Evolutionary conservation across 176 grass and related monocot species (phyloP).

Genomic region (Oryza glaberrima): DNA sequence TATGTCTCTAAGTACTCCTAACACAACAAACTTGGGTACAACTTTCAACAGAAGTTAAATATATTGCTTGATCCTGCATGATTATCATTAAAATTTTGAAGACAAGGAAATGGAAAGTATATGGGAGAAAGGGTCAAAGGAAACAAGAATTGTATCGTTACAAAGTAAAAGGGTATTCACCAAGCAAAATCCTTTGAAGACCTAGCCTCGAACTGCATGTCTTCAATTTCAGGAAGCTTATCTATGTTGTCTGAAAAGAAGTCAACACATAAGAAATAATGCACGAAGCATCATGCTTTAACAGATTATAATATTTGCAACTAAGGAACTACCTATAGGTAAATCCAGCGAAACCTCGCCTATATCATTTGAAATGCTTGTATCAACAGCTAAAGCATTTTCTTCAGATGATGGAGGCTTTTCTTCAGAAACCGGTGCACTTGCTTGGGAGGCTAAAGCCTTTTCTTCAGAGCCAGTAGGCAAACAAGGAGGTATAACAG

Average conservation of each 20-base stretch:
- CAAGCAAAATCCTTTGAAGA: slow-evolving; percentile 87
- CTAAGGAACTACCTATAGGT: slow-evolving; percentile 44
- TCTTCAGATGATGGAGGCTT: slow-evolving; percentile 47
- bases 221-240: slow-evolving; percentile 52
- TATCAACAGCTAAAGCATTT: slow-evolving; percentile 46
- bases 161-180: slow-evolving; percentile 52
- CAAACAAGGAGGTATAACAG: slow-evolving; percentile 33
- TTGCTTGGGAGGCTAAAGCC: slow-evolving; percentile 38
- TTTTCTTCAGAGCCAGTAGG: slow-evolving; percentile 51
- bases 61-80: neutral
- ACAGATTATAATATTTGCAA: neutral
- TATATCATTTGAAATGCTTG: slow-evolving; percentile 60
- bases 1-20: slow-evolving; percentile 12
- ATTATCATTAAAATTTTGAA: neutral
- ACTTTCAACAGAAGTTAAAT: neutral
- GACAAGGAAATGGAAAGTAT: slow-evolving; percentile 13
- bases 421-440: slow-evolving; percentile 38
- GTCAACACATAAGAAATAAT: slow-evolving; percentile 22
- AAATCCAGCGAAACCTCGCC: slow-evolving; percentile 35
- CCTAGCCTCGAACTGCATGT: slow-evolving; percentile 91
- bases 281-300: slow-evolving; percentile 20
- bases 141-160: neutral
- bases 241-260: slow-evolving; percentile 58
- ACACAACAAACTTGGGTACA: neutral
- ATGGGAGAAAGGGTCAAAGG: neutral